Conservation (phyloP, 495 filamentous ascomycete species). For the Darksidea phi region DNA sequence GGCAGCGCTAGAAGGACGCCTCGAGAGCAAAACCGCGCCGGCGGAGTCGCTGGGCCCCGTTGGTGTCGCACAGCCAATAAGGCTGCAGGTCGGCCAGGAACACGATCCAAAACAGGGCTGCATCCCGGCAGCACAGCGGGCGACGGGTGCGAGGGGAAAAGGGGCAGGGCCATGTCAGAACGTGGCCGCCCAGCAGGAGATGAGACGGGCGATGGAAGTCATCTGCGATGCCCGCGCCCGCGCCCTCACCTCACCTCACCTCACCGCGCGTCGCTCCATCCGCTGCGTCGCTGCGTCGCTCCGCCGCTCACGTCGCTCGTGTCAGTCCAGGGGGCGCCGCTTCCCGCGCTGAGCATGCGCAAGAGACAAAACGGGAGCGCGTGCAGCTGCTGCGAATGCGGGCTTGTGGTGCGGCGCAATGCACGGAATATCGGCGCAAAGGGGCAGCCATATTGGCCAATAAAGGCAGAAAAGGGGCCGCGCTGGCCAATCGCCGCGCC, state of each 20-base stretch:
- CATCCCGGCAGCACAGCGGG: too few relatives aligned
- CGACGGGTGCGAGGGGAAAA: conserved; percentile 12
- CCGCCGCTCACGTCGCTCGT: too few relatives aligned
- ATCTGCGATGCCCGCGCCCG: too few relatives aligned
- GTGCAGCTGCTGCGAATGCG: too few relatives aligned
- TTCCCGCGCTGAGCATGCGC: too few relatives aligned
- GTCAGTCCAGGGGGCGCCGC: too few relatives aligned
- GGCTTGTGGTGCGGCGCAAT: too few relatives aligned
- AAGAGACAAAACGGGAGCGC: too few relatives aligned
- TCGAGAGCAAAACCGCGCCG: conserved; percentile 18
- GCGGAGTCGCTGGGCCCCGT: neutral
- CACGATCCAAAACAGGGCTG: conserved; percentile 18
- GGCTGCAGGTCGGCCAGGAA: conserved; percentile 25
- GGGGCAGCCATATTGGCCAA: conserved; percentile 18
- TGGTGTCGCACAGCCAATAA: conserved; percentile 12
- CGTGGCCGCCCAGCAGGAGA: conserved; percentile 17
- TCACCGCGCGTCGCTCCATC: too few relatives aligned
- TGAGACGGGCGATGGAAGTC: neutral
- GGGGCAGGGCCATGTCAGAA: conserved; percentile 22
- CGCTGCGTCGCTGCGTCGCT: too few relatives aligned
- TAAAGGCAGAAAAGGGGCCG: conserved; percentile 21
- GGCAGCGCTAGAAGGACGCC: conserved; percentile 11
- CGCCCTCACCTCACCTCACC: too few relatives aligned
- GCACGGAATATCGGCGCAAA: neutral
- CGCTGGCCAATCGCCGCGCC: conserved; percentile 13